phyloP scores from a whole-genome alignment of 2,329 filamentous ascomycete genomes.

The Fonsecaea pedrosoi region DNA sequence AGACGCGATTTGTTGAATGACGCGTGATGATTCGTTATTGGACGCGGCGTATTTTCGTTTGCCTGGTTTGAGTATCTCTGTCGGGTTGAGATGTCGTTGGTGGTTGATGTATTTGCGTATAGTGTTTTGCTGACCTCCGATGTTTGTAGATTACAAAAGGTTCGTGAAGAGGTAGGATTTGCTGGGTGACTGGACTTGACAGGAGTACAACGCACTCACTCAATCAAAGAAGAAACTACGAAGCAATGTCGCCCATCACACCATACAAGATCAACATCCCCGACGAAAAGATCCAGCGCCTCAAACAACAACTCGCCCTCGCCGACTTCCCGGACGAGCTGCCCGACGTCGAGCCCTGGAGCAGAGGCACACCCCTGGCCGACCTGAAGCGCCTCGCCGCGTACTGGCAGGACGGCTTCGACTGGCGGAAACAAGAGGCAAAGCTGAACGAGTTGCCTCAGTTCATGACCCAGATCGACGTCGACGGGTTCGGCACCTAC shows the following conservation, averaged over 20 bases:
- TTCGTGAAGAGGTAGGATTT: no score
- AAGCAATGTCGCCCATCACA: slow-evolving; percentile 25
- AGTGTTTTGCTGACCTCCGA: neutral
- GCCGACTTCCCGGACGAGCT: slow-evolving; percentile 56
- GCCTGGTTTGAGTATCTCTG: no score
- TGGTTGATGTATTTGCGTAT: no score
- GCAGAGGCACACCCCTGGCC: slow-evolving; percentile 64
- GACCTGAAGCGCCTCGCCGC: slow-evolving; percentile 66
- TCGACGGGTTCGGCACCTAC: slow-evolving; percentile 66
- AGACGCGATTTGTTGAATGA: no score
- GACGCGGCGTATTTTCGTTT: neutral
- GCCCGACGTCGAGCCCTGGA: slow-evolving; percentile 55
- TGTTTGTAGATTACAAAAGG: neutral
- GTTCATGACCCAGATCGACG: slow-evolving; percentile 53
- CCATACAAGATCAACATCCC: slow-evolving; percentile 60
- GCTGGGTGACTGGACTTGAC: no score
- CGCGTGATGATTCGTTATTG: neutral
- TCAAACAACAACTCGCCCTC: slow-evolving; percentile 62
- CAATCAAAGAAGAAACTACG: neutral
- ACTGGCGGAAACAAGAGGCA: slow-evolving; percentile 61
- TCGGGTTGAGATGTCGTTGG: no score
- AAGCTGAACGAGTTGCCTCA: slow-evolving; percentile 66
- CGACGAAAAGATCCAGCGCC: slow-evolving; percentile 57
- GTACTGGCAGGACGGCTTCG: slow-evolving; percentile 63
- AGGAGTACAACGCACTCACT: neutral